Conservation (phyloP, 176 grass and related monocot species). For the Musa troglodytarum region DNA sequence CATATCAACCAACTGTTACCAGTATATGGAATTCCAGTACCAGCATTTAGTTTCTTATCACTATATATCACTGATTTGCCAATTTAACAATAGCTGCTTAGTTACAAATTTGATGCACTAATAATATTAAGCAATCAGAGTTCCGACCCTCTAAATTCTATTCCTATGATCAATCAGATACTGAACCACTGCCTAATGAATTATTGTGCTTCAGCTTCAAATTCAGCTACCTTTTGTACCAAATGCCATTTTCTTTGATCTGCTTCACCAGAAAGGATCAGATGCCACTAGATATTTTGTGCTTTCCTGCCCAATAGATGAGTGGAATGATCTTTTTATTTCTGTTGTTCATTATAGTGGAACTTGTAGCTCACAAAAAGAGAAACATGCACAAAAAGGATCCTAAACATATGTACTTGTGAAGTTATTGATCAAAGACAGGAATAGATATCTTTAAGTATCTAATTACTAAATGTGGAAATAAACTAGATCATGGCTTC, state of each 20-base stretch:
- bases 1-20: too few species aligned
- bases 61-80: too few species aligned
- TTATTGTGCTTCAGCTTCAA: background rate
- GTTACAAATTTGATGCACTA: background rate
- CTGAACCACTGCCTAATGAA: background rate
- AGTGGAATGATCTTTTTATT: background rate
- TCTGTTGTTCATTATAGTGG: too few species aligned
- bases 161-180: background rate
- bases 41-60: too few species aligned
- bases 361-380: background rate
- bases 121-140: background rate
- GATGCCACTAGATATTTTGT: background rate
- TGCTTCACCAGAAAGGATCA: background rate
- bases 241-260: background rate
- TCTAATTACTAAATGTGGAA: too few species aligned
- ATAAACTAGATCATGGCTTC: too few species aligned
- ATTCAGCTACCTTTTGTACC: background rate
- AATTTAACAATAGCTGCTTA: too few species aligned
- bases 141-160: background rate
- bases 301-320: background rate
- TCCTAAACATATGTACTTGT: too few species aligned
- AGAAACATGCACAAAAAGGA: background rate
- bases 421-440: too few species aligned
- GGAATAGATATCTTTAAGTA: too few species aligned
- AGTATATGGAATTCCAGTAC: too few species aligned